These are phyloP conservation scores for Pyrenochaeta sp. DNA, from an alignment of 2,329 filamentous ascomycete genomes.

Conservation along the genomic window DNA sequence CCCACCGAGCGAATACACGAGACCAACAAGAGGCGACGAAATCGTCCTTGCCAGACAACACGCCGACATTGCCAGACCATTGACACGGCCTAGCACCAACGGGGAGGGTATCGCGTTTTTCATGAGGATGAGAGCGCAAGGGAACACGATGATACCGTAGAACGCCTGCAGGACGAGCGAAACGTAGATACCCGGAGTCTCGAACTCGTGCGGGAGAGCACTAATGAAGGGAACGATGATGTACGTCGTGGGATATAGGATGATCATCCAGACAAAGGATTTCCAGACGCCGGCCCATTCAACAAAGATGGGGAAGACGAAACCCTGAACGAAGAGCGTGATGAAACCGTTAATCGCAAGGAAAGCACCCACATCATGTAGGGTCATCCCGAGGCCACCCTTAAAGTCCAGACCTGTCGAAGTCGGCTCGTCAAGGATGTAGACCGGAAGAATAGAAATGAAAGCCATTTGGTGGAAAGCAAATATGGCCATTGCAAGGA, in stretches of 20 bases:
- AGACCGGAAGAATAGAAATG: slow-evolving; percentile 89
- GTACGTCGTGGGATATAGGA: slow-evolving; percentile 73
- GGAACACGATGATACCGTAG: slow-evolving; percentile 73
- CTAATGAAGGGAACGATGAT: slow-evolving; percentile 73
- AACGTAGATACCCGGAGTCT: slow-evolving; percentile 69
- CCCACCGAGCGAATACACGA: slow-evolving; percentile 70
- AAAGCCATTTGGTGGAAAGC: slow-evolving; percentile 92
- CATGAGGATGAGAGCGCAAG: slow-evolving; percentile 75
- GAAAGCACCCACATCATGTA: slow-evolving; percentile 72
- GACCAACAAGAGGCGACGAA: slow-evolving; percentile 71
- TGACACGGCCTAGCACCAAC: slow-evolving; percentile 72
- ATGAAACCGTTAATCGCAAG: slow-evolving; percentile 75
- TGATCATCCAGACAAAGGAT: slow-evolving; percentile 70
- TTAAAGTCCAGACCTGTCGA: slow-evolving; percentile 49
- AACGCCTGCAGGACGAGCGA: slow-evolving; percentile 72
- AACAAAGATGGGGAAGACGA: slow-evolving; percentile 74
- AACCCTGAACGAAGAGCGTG: slow-evolving; percentile 75
- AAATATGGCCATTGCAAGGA: slow-evolving; percentile 84
- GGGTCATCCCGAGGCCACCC: slow-evolving; percentile 71
- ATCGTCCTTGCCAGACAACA: slow-evolving; percentile 73
- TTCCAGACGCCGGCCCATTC: slow-evolving; percentile 72
- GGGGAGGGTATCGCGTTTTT: slow-evolving; percentile 74
- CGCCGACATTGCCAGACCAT: slow-evolving; percentile 73
- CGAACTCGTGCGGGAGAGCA: slow-evolving; percentile 61
- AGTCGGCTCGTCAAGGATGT: slow-evolving; percentile 77